Conservation (phyloP, 345 rosid genomes). For the Citrus sinensis region DVS_A1.0 CM039164.1:25598501-25599000, state of each 20-base stretch:
- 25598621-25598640: background rate
- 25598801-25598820: background rate
- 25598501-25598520: background rate
- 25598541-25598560: background rate
- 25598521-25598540: conserved; percentile 1
- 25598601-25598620: background rate
- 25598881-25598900: background rate
- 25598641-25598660: background rate
- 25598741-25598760: background rate
- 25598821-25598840: background rate
- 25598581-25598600: background rate
- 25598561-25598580: background rate
- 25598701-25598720: background rate
- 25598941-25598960: conserved; percentile 42
- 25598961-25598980: conserved; percentile 38
- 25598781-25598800: background rate
- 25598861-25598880: background rate
- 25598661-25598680: background rate
- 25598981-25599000: conserved; percentile 32
- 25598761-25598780: background rate
- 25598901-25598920: background rate
- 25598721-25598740: background rate
- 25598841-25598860: background rate
- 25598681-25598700: background rate
- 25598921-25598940: conserved; percentile 36